These are phyloP conservation scores for Orbilia blumenaviensis DNA, from an alignment of 2,329 filamentous ascomycete genomes.

Conservation along the genomic window DNA sequence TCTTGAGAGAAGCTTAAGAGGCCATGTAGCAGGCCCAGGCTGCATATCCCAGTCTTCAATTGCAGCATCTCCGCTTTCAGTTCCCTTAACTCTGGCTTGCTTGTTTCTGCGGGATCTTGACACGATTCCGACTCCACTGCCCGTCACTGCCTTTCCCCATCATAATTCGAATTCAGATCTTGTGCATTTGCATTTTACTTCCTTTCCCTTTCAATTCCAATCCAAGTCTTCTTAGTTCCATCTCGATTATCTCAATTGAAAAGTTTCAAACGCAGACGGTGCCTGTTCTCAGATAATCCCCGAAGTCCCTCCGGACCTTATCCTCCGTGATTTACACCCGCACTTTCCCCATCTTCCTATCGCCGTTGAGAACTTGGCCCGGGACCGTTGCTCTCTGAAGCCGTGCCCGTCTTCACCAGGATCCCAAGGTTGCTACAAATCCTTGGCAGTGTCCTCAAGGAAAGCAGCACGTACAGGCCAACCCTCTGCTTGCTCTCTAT, in stretches of 20 bases:
- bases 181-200: not conserved
- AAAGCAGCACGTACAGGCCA: slow-evolving; percentile 18
- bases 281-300: slow-evolving; percentile 11
- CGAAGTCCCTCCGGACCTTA: not conserved
- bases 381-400: slow-evolving; percentile 25
- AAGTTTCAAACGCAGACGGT: not conserved
- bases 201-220: not conserved
- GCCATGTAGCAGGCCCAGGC: slow-evolving; percentile 26
- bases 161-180: not conserved
- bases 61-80: slow-evolving; percentile 42
- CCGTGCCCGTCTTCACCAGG: slow-evolving; percentile 36
- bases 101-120: not conserved
- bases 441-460: slow-evolving; percentile 31
- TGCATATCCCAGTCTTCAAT: slow-evolving; percentile 31
- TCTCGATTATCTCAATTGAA: not conserved
- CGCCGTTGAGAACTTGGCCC: slow-evolving; percentile 20
- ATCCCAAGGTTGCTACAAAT: slow-evolving; percentile 35
- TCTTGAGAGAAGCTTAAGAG: slow-evolving; percentile 17
- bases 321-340: slow-evolving; percentile 17
- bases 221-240: not conserved
- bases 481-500: slow-evolving; percentile 15
- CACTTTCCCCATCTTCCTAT: slow-evolving; percentile 38
- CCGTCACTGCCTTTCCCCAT: not conserved
- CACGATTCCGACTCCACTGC: slow-evolving; percentile 2
- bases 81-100: not conserved